Percentiles rank a stretch among this genome's conserved stretches.
These are phyloP conservation scores for Penicillium verrucosum DNA, from an alignment of 2,329 filamentous ascomycete species.

Conservation along the genomic window DNA sequence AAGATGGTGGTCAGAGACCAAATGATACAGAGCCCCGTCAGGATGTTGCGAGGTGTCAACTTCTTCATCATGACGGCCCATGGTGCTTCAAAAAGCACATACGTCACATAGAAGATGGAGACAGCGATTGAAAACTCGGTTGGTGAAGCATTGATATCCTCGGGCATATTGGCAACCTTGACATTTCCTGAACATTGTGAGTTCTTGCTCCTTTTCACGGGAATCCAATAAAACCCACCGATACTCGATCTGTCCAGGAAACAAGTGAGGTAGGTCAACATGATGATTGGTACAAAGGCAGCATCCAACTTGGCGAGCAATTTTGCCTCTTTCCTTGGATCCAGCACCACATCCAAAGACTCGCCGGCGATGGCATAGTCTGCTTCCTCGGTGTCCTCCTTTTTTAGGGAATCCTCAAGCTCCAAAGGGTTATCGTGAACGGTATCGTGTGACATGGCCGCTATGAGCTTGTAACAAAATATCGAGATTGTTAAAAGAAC, in stretches of 20 bases:
- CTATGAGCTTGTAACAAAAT: not conserved
- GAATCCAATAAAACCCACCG: conserved; percentile 25
- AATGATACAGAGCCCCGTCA: conserved; percentile 41
- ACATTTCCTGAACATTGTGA: conserved; percentile 43
- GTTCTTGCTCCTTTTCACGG: not conserved
- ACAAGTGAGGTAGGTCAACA: conserved; percentile 54
- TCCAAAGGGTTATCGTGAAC: conserved; percentile 9
- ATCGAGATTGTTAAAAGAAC: not conserved
- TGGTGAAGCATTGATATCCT: conserved; percentile 43
- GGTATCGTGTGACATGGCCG: conserved; percentile 1
- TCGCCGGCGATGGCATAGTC: conserved; percentile 18
- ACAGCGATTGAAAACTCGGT: conserved; percentile 49
- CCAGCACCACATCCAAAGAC: conserved; percentile 33
- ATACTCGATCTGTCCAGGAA: conserved; percentile 57
- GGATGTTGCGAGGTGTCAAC: conserved; percentile 42
- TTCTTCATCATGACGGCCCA: conserved; percentile 50
- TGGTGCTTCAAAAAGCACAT: conserved; percentile 50
- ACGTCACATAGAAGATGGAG: conserved; percentile 53
- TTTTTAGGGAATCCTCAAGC: conserved; percentile 12
- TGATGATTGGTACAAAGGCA: conserved; percentile 52
- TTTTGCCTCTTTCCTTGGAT: conserved; percentile 46
- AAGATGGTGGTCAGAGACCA: conserved; percentile 52
- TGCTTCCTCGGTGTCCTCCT: conserved; percentile 8
- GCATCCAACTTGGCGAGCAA: conserved; percentile 50
- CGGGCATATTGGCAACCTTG: conserved; percentile 47